These are phyloP conservation scores for Rhodotorula sp. DNA, from an alignment of 1,284 basidiomycete species.

Conservation along the genomic window DNA sequence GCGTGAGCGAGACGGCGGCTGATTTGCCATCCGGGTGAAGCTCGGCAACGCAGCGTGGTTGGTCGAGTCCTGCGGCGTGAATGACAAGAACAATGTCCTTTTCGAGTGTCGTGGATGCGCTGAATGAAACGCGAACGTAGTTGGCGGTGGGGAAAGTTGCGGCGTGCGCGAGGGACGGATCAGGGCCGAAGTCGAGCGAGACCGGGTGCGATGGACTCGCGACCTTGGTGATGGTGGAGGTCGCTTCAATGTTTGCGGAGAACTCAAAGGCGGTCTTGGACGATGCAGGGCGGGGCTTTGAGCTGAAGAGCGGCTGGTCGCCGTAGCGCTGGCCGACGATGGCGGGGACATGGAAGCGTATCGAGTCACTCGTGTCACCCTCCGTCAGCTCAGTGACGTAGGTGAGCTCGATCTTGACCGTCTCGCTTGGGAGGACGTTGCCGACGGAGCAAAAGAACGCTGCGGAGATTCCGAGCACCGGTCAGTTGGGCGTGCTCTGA, in stretches of 20 bases:
- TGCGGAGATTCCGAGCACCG: background rate
- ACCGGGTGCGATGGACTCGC: slow-evolving; percentile 25
- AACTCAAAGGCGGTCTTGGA: slow-evolving; percentile 3
- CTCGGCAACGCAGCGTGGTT: slow-evolving; percentile 41
- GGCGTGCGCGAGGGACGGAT: slow-evolving; percentile 33
- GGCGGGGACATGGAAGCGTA: slow-evolving; percentile 28
- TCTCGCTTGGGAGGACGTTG: slow-evolving; percentile 19
- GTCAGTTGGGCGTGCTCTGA: background rate
- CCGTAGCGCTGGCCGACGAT: slow-evolving; percentile 25
- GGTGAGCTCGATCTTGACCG: slow-evolving; percentile 19
- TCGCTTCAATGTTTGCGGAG: slow-evolving; percentile 10
- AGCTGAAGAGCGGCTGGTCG: background rate
- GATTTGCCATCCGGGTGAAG: slow-evolving; percentile 17
- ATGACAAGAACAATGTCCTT: slow-evolving; percentile 42
- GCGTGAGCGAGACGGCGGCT: slow-evolving; percentile 15
- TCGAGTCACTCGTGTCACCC: slow-evolving; percentile 28
- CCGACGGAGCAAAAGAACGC: slow-evolving; percentile 25
- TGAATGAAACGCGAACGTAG: slow-evolving; percentile 22
- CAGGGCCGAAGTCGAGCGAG: slow-evolving; percentile 26
- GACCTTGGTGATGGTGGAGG: slow-evolving; percentile 15
- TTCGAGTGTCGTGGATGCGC: slow-evolving; percentile 12
- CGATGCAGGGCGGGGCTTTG: background rate
- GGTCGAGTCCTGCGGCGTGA: slow-evolving; percentile 29
- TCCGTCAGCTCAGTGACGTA: slow-evolving; percentile 33
- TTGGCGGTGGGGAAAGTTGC: slow-evolving; percentile 11